Percentiles rank a stretch among this genome's conserved stretches.
These are phyloP conservation scores for Pseudomonodictys pantanalensis DNA, from an alignment of 495 filamentous ascomycete genomes.

Conservation along the genomic window DNA sequence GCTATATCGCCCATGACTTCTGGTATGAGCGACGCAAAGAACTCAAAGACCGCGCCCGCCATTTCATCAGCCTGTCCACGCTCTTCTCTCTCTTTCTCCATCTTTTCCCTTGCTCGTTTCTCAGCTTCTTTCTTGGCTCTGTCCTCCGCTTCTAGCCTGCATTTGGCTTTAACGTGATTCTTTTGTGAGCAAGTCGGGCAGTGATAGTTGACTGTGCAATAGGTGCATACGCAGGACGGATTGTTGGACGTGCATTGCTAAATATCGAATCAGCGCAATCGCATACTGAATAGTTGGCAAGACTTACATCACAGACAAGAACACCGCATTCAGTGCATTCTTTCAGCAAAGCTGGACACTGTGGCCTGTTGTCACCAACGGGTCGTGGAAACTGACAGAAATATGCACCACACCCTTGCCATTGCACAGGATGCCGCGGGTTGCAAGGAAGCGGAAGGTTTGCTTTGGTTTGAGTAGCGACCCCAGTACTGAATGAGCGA, in stretches of 20 bases:
- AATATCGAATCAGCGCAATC: not conserved
- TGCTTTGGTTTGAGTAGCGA: slow-evolving; percentile 22
- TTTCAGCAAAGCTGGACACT: slow-evolving; percentile 49
- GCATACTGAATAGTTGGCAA: not conserved
- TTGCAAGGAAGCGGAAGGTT: slow-evolving; percentile 43
- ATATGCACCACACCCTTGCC: slow-evolving; percentile 59
- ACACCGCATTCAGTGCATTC: slow-evolving; percentile 57
- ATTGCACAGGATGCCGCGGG: slow-evolving; percentile 43
- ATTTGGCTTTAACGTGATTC: slow-evolving; percentile 28
- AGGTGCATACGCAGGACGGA: slow-evolving; percentile 53
- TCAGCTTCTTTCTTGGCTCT: slow-evolving; percentile 26
- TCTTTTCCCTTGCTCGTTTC: slow-evolving; percentile 18
- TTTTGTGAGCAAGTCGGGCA: slow-evolving; percentile 53
- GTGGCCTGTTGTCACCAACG: slow-evolving; percentile 51
- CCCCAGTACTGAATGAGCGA: slow-evolving; percentile 32
- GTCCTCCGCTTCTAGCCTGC: slow-evolving; percentile 33
- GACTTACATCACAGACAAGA: slow-evolving; percentile 53
- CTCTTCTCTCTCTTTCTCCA: slow-evolving; percentile 31
- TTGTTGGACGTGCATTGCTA: slow-evolving; percentile 44
- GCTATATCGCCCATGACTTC: slow-evolving; percentile 10
- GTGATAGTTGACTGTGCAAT: slow-evolving; percentile 53
- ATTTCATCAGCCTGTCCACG: slow-evolving; percentile 26
- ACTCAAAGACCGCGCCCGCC: slow-evolving; percentile 27
- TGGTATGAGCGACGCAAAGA: slow-evolving; percentile 18
- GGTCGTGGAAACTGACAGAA: slow-evolving; percentile 54